Evolutionary conservation across 1,139 yeast genomes (phyloP).

Genomic region (Nakaseomyces kungkrabaensis): DNA sequence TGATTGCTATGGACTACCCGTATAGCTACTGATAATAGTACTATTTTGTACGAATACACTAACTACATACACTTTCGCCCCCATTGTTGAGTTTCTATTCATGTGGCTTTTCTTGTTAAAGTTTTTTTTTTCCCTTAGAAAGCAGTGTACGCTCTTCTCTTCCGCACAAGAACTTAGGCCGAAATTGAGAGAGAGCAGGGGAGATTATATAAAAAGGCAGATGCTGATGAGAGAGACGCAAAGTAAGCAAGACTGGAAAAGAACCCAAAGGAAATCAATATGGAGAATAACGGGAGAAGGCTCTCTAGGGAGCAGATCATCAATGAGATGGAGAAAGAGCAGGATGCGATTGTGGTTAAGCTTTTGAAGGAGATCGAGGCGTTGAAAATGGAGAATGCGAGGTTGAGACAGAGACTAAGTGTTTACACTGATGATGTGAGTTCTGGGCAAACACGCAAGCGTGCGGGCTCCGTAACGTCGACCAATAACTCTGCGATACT

Average conservation of each 20-base stretch:
- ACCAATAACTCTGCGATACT: background rate
- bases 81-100: too few relatives aligned
- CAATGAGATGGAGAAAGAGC: constrained; percentile 57
- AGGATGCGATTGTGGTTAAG: constrained; percentile 52
- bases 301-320: constrained; percentile 37
- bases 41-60: too few relatives aligned
- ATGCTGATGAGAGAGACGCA: too few relatives aligned
- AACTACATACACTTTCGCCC: too few relatives aligned
- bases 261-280: background rate
- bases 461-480: background rate
- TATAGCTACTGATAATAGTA: too few relatives aligned
- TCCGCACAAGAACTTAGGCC: too few relatives aligned
- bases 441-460: background rate
- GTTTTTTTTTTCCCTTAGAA: too few relatives aligned
- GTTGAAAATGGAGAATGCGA: constrained; percentile 42
- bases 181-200: too few relatives aligned
- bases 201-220: too few relatives aligned
- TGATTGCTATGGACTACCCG: too few relatives aligned
- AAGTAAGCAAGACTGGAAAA: background rate
- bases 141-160: too few relatives aligned
- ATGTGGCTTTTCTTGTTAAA: too few relatives aligned
- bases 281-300: constrained; percentile 7
- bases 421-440: background rate
- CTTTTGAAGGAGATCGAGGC: constrained; percentile 45
- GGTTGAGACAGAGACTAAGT: constrained; percentile 7